Conservation (phyloP, 2,329 filamentous ascomycete genomes). For the Fusarium sp. region DNA sequence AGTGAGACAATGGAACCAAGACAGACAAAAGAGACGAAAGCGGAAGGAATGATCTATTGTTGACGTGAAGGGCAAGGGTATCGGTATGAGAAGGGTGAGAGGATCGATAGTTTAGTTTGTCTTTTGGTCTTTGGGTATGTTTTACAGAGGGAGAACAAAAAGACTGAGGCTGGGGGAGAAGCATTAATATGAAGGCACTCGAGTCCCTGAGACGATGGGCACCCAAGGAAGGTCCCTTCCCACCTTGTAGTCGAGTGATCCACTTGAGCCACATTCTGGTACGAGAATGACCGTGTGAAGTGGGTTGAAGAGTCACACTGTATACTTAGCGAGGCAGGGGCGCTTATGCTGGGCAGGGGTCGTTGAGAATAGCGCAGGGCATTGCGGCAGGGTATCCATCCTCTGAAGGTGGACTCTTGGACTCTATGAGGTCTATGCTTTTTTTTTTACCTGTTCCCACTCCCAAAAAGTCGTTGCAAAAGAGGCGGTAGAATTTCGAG, state of each 20-base stretch:
- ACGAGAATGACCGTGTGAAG: slow-evolving; percentile 37
- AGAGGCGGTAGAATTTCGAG: slow-evolving; percentile 30
- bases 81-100: slow-evolving; percentile 13
- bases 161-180: slow-evolving; percentile 33
- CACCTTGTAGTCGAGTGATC: slow-evolving; percentile 19
- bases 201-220: slow-evolving; percentile 31
- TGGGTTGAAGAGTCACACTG: slow-evolving; percentile 15
- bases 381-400: slow-evolving; percentile 23
- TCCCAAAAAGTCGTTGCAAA: slow-evolving; percentile 30
- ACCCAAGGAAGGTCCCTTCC: slow-evolving; percentile 35
- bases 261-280: slow-evolving; percentile 45
- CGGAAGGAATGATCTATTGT: slow-evolving; percentile 41
- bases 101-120: slow-evolving; percentile 31
- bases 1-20: slow-evolving; percentile 40
- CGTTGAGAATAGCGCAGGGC: slow-evolving; percentile 16
- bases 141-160: slow-evolving; percentile 32
- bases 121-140: slow-evolving; percentile 9
- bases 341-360: slow-evolving; percentile 35
- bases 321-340: slow-evolving; percentile 38
- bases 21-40: slow-evolving; percentile 44
- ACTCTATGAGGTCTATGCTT: not conserved
- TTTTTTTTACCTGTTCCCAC: not conserved
- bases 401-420: not conserved
- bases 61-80: slow-evolving; percentile 8
- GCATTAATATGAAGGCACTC: slow-evolving; percentile 44